Conservation (phyloP, 345 rosid species). For the Raphanus raphanistrum region DNA sequence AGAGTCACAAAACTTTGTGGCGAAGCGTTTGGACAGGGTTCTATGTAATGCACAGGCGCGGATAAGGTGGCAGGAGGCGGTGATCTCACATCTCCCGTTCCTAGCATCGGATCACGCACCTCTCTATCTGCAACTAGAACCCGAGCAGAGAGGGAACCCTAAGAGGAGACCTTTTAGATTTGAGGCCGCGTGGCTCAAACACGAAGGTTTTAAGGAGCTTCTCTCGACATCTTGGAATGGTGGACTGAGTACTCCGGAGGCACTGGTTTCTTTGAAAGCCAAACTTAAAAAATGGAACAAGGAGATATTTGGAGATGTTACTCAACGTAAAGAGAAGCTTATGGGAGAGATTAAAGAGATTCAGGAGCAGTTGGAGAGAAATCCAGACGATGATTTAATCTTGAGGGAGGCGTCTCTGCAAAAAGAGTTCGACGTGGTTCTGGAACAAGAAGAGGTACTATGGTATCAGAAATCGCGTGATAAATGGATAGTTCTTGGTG, state of each 20-base stretch:
- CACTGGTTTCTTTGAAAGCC: not conserved
- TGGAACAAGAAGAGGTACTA: not conserved
- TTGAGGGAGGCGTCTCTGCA: not conserved
- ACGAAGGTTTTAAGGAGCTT: no score
- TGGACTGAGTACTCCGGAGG: not conserved
- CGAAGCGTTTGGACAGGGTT: no score
- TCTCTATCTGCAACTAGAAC: not conserved
- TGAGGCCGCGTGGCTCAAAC: not conserved
- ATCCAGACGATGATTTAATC: not conserved
- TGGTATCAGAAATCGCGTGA: not conserved
- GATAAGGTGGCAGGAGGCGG: not conserved
- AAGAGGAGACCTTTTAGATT: not conserved
- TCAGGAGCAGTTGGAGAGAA: not conserved
- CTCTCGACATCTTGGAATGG: not conserved
- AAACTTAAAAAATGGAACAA: not conserved
- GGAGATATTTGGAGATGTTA: no score
- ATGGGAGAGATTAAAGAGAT: no score
- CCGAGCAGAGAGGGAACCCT: not conserved
- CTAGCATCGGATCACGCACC: not conserved
- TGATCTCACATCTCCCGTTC: not conserved
- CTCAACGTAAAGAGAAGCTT: no score
- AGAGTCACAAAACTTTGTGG: no score
- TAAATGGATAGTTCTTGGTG: not conserved
- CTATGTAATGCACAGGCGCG: no score
- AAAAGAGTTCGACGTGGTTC: not conserved